These are phyloP conservation scores for Pythium rishiriense DNA, from an alignment of 352 stramenopile genomes.

Conservation along the genomic window DNA sequence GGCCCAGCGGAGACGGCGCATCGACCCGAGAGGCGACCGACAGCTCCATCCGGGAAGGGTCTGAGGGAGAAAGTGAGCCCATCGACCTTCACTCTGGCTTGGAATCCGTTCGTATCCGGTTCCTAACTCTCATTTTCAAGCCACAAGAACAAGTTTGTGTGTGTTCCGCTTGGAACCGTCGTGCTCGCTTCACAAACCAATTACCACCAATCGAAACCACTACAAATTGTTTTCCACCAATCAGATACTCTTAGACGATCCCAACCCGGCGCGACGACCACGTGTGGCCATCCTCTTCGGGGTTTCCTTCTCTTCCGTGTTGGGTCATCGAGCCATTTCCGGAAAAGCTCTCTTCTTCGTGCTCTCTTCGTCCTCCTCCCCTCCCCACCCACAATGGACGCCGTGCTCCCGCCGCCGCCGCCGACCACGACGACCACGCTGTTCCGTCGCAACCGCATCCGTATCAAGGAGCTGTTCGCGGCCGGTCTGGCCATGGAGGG, in stretches of 20 bases:
- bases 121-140: background rate
- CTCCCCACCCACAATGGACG: slow-evolving; percentile 31
- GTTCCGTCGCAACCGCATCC: slow-evolving; percentile 81
- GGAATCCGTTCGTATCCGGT: background rate
- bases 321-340: slow-evolving; percentile 10
- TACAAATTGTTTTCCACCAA: slow-evolving; percentile 5
- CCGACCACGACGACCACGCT: slow-evolving; percentile 53
- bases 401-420: slow-evolving; percentile 43
- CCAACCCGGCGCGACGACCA: background rate
- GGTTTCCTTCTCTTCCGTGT: background rate
- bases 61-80: background rate
- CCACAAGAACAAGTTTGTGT: slow-evolving; percentile 10
- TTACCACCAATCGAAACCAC: background rate
- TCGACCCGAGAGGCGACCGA: background rate
- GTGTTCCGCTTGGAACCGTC: background rate
- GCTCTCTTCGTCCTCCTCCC: background rate
- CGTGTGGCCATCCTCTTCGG: background rate
- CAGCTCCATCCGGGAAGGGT: background rate
- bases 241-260: background rate
- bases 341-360: slow-evolving; percentile 1
- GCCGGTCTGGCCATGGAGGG: slow-evolving; percentile 66
- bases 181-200: background rate
- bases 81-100: background rate
- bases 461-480: slow-evolving; percentile 81
- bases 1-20: no score